Percentiles rank a stretch among this genome's conserved stretches.
Evolutionary conservation across 1,284 basidiomycete species (phyloP).

Genomic region (Polyporus tsugae): DNA sequence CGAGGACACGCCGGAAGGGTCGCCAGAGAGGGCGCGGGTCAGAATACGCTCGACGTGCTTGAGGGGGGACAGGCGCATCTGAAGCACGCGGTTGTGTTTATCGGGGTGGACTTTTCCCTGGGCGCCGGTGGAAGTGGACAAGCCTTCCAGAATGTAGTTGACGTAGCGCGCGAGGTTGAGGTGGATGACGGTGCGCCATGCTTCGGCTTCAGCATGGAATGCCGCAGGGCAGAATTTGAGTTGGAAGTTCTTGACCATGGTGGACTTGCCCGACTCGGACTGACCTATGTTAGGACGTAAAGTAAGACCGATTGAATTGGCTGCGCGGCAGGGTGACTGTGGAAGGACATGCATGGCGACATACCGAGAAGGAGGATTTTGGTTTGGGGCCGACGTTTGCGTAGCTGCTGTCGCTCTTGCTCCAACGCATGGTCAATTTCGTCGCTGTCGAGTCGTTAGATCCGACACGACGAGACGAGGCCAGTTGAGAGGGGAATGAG

Average conservation of each 20-base stretch:
- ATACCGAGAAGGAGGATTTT: conserved; percentile 64
- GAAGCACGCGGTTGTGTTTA: conserved; percentile 52
- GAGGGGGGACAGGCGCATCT: conserved; percentile 60
- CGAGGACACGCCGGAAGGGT: conserved; percentile 15
- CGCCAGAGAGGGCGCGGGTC: conserved; percentile 38
- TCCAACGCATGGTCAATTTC: conserved; percentile 60
- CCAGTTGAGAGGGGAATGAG: not conserved
- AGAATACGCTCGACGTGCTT: conserved; percentile 63
- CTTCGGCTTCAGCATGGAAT: conserved; percentile 61
- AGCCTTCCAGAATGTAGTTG: conserved; percentile 60
- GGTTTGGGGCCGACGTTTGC: conserved; percentile 47
- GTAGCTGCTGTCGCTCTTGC: conserved; percentile 49
- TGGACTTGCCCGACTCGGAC: conserved; percentile 73
- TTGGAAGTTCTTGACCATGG: conserved; percentile 71
- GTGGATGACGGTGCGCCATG: conserved; percentile 70
- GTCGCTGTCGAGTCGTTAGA: conserved; percentile 54
- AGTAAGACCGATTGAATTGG: not conserved
- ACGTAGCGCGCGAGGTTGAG: conserved; percentile 69
- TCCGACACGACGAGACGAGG: not conserved
- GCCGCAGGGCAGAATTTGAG: conserved; percentile 66
- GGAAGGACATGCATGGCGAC: conserved; percentile 27
- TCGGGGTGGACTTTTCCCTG: conserved; percentile 10
- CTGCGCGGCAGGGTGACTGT: not conserved
- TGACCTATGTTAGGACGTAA: conserved; percentile 51
- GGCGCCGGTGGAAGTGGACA: conserved; percentile 33